Evolutionary conservation across 768 basidiomycete species (phyloP), one percentile per base, ranked within the genome.

Genomic region (Gloeopeniophorella convolvens): DNA sequence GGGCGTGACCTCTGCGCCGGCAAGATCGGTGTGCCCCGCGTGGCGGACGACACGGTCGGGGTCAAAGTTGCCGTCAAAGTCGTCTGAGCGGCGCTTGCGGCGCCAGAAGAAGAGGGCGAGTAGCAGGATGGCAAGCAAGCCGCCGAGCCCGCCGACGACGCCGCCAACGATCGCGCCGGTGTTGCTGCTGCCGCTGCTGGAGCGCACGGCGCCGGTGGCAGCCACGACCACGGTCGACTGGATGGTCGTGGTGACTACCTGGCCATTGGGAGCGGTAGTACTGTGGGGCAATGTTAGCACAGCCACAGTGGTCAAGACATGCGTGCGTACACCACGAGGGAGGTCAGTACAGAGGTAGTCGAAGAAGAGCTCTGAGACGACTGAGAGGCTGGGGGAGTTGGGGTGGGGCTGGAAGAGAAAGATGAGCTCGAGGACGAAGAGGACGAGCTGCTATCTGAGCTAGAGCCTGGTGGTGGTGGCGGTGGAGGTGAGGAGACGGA

Each of bases 51-150:
- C 67, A 5, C 67, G 69, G 51, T 75, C 75, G 0, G 74, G 75
- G 32, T 75, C 74, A 50, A 75, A 75, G 64, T 75, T 66, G 43
- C 75, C 74, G 47, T 76, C 74, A 39, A 76, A 76, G 23, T 76
- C 74, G 48, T 73, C 68, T 28, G 59, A 54, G n/a, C 39, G 45
- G 36, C 50, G 53, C 27, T 64, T 60, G 18, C 62, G 62, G 34
- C 64, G 63, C 60, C 65, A 68, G 50, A 63, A 53, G 24, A 64
- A 50, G 9, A 67, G 47, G 18, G 60, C 58, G 31, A 61, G 41
- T n/a, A 66, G 26, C 31, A 68, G 55, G 31, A 60, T 31, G 27
- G 62, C 33, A 30, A 66, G 44, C 2, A 58, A 61, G 5, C n/a
- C 50, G 11, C 31, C 46, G 16, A 50, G 56, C 1, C 65, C 67